These are phyloP conservation scores for Pelargonium cotyledonis DNA, from an alignment of 441 rosid species.

Conservation along the genomic window DNA sequence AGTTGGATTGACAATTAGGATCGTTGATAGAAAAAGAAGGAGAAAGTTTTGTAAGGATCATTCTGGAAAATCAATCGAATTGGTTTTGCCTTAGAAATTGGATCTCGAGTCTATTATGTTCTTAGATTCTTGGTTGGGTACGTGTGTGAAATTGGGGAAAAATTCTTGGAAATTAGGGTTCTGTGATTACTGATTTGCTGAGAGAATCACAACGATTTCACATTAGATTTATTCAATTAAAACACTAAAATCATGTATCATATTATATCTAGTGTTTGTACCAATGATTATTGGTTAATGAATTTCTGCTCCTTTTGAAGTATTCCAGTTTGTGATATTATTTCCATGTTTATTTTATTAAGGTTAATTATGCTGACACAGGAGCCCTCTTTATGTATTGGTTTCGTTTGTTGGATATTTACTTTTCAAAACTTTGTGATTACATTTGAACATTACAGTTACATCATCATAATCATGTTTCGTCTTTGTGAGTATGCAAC, in stretches of 20 bases:
- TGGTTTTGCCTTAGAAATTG: too few species aligned
- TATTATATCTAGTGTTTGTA: not conserved
- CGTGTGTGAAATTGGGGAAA: too few species aligned
- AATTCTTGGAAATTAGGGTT: too few species aligned
- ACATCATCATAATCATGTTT: conserved; percentile 38
- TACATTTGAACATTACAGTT: conserved; percentile 56
- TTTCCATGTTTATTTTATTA: conserved; percentile 2
- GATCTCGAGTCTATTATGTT: too few species aligned
- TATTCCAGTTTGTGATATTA: conserved; percentile 18
- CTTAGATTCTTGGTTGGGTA: too few species aligned
- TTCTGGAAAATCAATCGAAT: too few species aligned
- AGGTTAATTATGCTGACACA: conserved; percentile 25
- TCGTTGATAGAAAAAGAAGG: too few species aligned
- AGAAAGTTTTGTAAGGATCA: too few species aligned
- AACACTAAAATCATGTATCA: conserved; percentile 11
- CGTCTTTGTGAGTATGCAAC: conserved; percentile 57
- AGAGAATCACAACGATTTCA: not conserved
- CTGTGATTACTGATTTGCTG: too few species aligned
- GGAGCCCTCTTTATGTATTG: conserved; percentile 79
- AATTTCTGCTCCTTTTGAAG: conserved; percentile 64
- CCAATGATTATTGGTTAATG: conserved; percentile 34
- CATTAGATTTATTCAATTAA: not conserved
- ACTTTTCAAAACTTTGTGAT: conserved; percentile 71
- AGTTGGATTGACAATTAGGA: too few species aligned
- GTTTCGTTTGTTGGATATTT: conserved; percentile 57